Evolutionary conservation across 352 stramenopile genomes (phyloP), one percentile per base, ranked within the genome.

Genomic region (Globisporangium parvum): DNA sequence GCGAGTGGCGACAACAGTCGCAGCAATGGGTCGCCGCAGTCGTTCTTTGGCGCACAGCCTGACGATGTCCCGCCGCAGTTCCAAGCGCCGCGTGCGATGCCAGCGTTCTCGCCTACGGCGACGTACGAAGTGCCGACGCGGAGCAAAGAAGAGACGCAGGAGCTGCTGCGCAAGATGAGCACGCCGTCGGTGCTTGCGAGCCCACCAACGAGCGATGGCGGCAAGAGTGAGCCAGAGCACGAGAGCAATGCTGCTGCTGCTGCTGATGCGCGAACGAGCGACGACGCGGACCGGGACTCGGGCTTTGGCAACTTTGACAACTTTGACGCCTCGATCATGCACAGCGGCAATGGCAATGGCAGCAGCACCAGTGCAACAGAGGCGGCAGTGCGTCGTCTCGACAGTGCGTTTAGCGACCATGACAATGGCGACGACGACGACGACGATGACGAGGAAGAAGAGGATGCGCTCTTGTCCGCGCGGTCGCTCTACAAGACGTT

Each of bases 401-500:
- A 56, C 8, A 48, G 12, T 10, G 41, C 18, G 39, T 45, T 53
- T 20, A n/a, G 35, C n/a, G 45, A 39, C 47, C 15, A 42, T 6
- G 21, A 44, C 8, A 15, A 62, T 18, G 54, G 61, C 0, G 33
- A 49, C 24, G 49, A 51, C 4, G 66, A 60, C 11, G 39, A 40
- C 5, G 51, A 47, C 9, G 24, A 35, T 10, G 23, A 56, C 15
- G 64, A 66, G 5, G 57, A 70, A n/a, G 65, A 80, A 5, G 73
- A 78, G 18, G 71, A 67, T 20, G 55, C 60, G 52, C 53, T 78
- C 28, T 41, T 77, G n/a, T 80, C 69, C 0, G 71, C 71, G 10
- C 71, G 71, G 0, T 57, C 62, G 37, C 52, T 80, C 37, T 83
- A 75, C 55, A 67, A 73, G 24, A 56, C 57, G 28, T 79, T 77